Conservation (phyloP, 352 stramenopile genomes). For the Phytophthora europaea region DNA sequence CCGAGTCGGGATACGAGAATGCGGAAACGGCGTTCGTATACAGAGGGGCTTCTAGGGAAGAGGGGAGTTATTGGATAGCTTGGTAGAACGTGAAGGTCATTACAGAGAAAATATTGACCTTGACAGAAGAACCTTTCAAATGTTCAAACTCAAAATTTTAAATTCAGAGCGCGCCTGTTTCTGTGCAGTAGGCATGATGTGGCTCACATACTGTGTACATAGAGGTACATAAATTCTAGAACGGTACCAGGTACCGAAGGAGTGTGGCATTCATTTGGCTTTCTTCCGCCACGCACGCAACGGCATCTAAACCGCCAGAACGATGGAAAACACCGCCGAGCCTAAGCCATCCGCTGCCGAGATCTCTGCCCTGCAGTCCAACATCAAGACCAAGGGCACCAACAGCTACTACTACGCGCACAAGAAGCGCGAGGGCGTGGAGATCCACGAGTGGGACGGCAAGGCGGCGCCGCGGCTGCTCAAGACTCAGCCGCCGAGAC, state of each 20-base stretch:
- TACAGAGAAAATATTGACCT: neutral
- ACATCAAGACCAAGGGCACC: conserved; percentile 85
- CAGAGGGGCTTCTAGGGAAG: neutral
- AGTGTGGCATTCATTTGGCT: conserved; percentile 1
- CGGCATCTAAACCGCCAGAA: neutral
- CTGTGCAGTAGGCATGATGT: neutral
- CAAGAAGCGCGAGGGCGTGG: conserved; percentile 82
- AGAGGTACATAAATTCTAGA: conserved; percentile 11
- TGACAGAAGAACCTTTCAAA: conserved; percentile 21
- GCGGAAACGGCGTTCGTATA: neutral
- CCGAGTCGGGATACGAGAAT: conserved; percentile 7
- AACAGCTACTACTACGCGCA: conserved; percentile 93
- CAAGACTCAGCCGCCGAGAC: conserved; percentile 51
- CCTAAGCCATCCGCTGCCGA: conserved; percentile 4
- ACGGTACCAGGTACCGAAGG: neutral
- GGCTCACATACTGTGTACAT: neutral
- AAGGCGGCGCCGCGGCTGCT: conserved; percentile 81
- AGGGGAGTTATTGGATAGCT: neutral
- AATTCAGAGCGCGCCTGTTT: conserved; percentile 24
- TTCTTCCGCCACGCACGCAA: neutral
- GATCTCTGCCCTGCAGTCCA: conserved; percentile 77
- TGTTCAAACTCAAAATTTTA: conserved; percentile 14
- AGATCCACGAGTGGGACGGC: conserved; percentile 88
- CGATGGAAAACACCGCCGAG: conserved; percentile 38
- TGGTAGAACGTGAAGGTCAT: neutral